Conservation (phyloP, 768 basidiomycete species). For the Arthromyces matolae region DNA sequence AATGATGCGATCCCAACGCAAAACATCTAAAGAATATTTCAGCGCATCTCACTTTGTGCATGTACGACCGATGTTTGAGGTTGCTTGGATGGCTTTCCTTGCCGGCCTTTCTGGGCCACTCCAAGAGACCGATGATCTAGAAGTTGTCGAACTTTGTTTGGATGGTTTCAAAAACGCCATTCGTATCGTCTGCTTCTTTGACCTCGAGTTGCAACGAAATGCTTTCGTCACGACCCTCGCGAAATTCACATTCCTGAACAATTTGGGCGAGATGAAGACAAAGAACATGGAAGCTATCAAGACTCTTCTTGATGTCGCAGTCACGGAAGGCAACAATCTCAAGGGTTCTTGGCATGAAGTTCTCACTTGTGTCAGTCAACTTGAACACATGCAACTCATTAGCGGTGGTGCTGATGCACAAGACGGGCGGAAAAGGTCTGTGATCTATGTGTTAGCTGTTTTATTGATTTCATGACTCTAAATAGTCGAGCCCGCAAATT, state of each 20-base stretch:
- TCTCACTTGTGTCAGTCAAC: slow-evolving; percentile 92
- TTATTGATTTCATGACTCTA: slow-evolving; percentile 7
- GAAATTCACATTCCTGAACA: slow-evolving; percentile 97
- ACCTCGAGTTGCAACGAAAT: slow-evolving; percentile 95
- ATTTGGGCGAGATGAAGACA: slow-evolving; percentile 96
- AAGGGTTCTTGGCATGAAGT: slow-evolving; percentile 97
- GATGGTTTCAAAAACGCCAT: slow-evolving; percentile 98
- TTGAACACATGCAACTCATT: slow-evolving; percentile 98
- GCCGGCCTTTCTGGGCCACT: slow-evolving; percentile 92
- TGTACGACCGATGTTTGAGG: slow-evolving; percentile 98
- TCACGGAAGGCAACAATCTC: slow-evolving; percentile 94
- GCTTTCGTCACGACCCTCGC: slow-evolving; percentile 95
- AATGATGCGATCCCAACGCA: slow-evolving; percentile 89
- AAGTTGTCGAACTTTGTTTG: slow-evolving; percentile 85
- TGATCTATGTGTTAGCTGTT: slow-evolving; percentile 4
- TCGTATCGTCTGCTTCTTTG: slow-evolving; percentile 94
- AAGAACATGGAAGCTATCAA: slow-evolving; percentile 99
- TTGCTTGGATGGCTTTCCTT: slow-evolving; percentile 97
- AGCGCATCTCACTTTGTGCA: slow-evolving; percentile 96
- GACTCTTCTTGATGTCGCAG: slow-evolving; percentile 87
- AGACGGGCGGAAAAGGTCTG: slow-evolving; percentile 83
- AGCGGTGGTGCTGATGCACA: slow-evolving; percentile 84
- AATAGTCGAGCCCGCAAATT: slow-evolving; percentile 53
- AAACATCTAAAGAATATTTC: slow-evolving; percentile 83
- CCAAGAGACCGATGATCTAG: slow-evolving; percentile 92